Evolutionary conservation across 805 yeast genomes (phyloP), one percentile per base, ranked within the genome.

Genomic region (Schwanniomyces vanrijiae): DNA sequence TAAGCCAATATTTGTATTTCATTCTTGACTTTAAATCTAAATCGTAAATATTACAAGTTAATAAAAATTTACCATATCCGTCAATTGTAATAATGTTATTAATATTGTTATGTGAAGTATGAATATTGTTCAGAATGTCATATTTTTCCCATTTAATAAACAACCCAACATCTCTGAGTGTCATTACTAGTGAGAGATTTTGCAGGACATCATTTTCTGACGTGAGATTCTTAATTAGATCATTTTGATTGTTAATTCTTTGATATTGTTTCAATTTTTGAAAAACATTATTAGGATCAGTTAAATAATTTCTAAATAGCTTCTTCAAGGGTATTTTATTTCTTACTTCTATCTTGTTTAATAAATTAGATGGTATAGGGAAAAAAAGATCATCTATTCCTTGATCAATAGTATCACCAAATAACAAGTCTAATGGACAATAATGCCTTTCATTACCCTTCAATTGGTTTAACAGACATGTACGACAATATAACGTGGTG

Each of bases 101-200:
- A 31, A 61, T 57, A 43, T 66, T 61, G 29, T 67, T 59, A 42
- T 61, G 70, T 14, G 63, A 58, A 42, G 61, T 64, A 48, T 66
- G 69, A 43, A 49, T 45, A 47, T 66, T 56, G 45, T 66, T 64
- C 28, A 26, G 13, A 53, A 42, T 59, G 52, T 60, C 62, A 42
- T 58, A 60, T 47, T 61, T 61, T 43, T 63, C 68, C 37, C 78
- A 62, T 39, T 71, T 69, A 16, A 78, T 53, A 45, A 81, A 73
- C 14, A 82, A 54, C 0, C 85, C 81, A 22, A 82, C 82, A 57
- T 82, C 87, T 29, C 87, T 66, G 26, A 76, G 59, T 0, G 85
- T 69, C 86, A 82, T 82, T 4, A 73, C 68, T 18, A 69, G 56
- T 5, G 71, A 64, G 22, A 80, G 54, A 25, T 63, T 66, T 1